Conservation (phyloP, 306 rosid species). For the Vicia sativa region DNA sequence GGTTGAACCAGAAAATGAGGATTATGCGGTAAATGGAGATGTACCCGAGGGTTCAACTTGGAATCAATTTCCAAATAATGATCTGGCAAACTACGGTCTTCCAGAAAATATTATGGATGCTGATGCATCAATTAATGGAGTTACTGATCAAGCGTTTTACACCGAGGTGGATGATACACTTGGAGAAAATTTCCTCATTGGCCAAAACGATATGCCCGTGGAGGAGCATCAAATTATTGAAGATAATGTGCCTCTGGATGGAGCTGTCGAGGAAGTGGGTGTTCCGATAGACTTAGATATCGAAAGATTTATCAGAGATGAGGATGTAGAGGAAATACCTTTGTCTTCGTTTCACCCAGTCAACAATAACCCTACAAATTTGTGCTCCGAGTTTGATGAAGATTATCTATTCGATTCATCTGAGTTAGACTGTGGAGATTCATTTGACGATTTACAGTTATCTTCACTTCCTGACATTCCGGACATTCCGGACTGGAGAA, state of each 20-base stretch:
- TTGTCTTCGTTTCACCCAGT: slow-evolving; percentile 54
- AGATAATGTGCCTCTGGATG: slow-evolving; percentile 47
- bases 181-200: slow-evolving; percentile 49
- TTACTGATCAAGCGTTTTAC: slow-evolving; percentile 44
- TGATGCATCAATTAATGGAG: slow-evolving; percentile 38
- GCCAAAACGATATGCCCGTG: slow-evolving; percentile 40
- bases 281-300: slow-evolving; percentile 49
- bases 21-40: slow-evolving; percentile 46
- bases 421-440: slow-evolving; percentile 59
- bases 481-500: slow-evolving; percentile 65
- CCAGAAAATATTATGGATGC: slow-evolving; percentile 55
- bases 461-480: slow-evolving; percentile 69
- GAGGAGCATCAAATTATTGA: slow-evolving; percentile 56
- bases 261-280: slow-evolving; percentile 47
- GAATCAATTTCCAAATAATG: slow-evolving; percentile 56
- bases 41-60: slow-evolving; percentile 50
- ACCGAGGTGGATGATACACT: slow-evolving; percentile 47
- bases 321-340: slow-evolving; percentile 46
- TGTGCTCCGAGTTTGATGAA: slow-evolving; percentile 62
- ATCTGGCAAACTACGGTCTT: slow-evolving; percentile 46
- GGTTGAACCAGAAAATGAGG: slow-evolving; percentile 51
- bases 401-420: slow-evolving; percentile 60
- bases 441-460: slow-evolving; percentile 63
- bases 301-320: slow-evolving; percentile 50
- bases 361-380: slow-evolving; percentile 51